A percentile compares a stretch with the other conserved stretches of the same genome.
Conservation (phyloP, 331 rosid species). For the Phaseolus coccineus region DNA sequence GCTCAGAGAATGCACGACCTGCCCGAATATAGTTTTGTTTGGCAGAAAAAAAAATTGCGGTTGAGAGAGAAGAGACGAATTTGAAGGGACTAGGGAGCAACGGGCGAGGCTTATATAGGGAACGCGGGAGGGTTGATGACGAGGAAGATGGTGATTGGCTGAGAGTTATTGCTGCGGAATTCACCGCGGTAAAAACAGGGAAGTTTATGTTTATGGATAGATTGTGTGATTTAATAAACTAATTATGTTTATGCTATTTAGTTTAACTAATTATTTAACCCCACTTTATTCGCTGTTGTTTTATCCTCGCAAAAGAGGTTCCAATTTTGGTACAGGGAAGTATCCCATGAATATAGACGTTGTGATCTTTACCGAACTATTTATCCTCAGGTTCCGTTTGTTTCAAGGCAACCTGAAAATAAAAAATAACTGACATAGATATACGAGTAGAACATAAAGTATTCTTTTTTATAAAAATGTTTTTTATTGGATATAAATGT, state of each 20-base stretch:
- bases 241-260: too few relatives aligned
- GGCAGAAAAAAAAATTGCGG: neutral
- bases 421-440: too few relatives aligned
- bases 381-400: too few relatives aligned
- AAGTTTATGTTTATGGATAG: neutral
- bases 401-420: too few relatives aligned
- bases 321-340: neutral
- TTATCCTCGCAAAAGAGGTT: neutral
- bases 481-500: too few relatives aligned
- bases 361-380: neutral
- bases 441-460: too few relatives aligned
- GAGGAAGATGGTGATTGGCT: conserved; percentile 26
- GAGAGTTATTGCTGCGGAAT: conserved; percentile 15
- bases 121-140: conserved; percentile 21
- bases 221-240: neutral
- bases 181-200: conserved; percentile 33
- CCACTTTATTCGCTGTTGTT: neutral
- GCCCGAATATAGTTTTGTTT: neutral
- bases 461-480: too few relatives aligned
- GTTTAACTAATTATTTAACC: neutral
- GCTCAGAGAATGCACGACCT: conserved; percentile 52
- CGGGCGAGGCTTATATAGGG: conserved; percentile 45
- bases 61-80: neutral
- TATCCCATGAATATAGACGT: conserved; percentile 22
- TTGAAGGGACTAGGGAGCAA: neutral